phyloP scores from a whole-genome alignment of 768 basidiomycete genomes.

The Termitomyces sp. region DNA sequence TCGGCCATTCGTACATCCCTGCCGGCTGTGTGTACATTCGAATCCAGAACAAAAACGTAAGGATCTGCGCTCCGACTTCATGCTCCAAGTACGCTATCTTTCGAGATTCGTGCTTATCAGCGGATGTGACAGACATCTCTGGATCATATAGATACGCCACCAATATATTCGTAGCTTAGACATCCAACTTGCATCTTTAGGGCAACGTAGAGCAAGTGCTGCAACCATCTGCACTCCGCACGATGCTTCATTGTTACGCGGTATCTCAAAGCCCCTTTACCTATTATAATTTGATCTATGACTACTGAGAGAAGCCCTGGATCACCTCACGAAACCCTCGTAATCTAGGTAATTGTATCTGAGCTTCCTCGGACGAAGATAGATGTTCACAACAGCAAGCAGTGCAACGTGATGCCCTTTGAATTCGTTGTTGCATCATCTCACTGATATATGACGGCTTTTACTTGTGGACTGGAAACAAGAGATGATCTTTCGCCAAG shows the following conservation, averaged over 20 bases:
- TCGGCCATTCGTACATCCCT: slow-evolving; percentile 1
- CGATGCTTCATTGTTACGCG: neutral
- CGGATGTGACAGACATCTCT: neutral
- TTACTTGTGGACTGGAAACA: neutral
- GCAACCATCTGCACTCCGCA: neutral
- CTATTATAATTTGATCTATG: too few species aligned
- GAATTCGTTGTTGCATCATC: neutral
- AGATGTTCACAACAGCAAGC: neutral
- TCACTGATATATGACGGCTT: neutral
- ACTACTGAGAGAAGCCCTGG: neutral
- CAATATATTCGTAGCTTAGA: neutral
- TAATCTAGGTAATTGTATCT: neutral
- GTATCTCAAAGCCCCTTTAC: neutral
- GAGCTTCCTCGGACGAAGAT: neutral
- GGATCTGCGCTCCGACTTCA: neutral
- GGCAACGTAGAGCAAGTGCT: neutral
- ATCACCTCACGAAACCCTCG: neutral
- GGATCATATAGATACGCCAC: neutral
- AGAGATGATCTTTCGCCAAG: neutral
- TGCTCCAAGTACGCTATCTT: neutral
- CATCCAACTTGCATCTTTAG: neutral
- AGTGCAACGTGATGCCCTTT: neutral
- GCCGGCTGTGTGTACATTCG: neutral
- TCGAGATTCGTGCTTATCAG: neutral
- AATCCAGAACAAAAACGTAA: neutral